Base-by-base conservation (phyloP, 1,284 basidiomycete genomes). In the Pascua guehoae region DNA sequence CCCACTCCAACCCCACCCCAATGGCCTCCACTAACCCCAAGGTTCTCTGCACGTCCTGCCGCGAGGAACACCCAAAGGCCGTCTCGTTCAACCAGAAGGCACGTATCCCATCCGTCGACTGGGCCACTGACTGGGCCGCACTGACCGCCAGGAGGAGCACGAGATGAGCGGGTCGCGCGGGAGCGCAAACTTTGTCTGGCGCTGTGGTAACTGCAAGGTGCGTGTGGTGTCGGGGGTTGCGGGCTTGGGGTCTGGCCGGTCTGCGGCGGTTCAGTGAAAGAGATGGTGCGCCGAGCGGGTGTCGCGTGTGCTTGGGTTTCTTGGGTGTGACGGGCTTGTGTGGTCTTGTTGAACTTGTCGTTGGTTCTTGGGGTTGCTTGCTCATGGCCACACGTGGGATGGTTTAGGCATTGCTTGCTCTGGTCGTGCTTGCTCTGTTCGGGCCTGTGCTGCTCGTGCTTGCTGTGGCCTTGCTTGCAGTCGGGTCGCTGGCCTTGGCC, bases 151-250 rank as follows among this genome's bases (percentile, higher is more conserved):
- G 24, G 61, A 63, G 36, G 74, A 76, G 59, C 63, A 67, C 40
- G 76, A 78, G 60, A 67, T 78, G 8, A 69, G 70, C 9, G 75
- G 75, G 9, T 74, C 72, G 12, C 69, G 74, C 54, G 76, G 76
- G 4, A 66, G 63, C 37, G 76, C 76, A 11, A 61, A 75, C 61
- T 78, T 78, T 60, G 76, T 74, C 40, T 78, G 73, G 73, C 53
- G 73, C 49, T 78, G 76, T 58, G 56, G 62, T 1, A 66, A 75
- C 49, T 78, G 76, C 66, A 78, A 78, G 65, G 76, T 76, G 47
- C 40, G 70, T 61, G 16, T 5, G 38, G 24, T 16, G 38, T n/a
- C n/a, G n/a, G n/a, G 47, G 37, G 47, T 36, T 4, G 15, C 18
- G 8, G 4, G 43, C 41, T n/a, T 12, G 4, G 41, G 4, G 12